Evolutionary conservation across 192 early-diverging fungal genomes (phyloP).

Genomic region (Coemansia sp.): DNA sequence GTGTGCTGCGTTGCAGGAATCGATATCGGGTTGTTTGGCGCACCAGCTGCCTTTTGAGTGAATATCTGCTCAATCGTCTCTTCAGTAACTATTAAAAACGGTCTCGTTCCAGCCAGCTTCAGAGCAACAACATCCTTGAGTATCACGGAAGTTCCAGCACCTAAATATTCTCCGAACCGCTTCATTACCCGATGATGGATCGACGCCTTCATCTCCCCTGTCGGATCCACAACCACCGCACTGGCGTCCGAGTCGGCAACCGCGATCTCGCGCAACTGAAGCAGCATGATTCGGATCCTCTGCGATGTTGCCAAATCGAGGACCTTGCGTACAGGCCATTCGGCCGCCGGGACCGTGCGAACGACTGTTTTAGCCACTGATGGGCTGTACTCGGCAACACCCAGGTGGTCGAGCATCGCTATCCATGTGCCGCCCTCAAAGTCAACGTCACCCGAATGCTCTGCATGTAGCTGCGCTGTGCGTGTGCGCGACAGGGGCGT

Average conservation of each 20-base stretch:
- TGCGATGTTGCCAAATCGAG: constrained; percentile 17
- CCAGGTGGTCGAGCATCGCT: constrained; percentile 40
- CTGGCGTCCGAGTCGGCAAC: constrained; percentile 33
- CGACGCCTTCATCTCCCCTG: constrained; percentile 47
- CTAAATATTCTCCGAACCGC: constrained; percentile 23
- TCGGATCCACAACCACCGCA: constrained; percentile 44
- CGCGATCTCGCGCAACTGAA: constrained; percentile 41
- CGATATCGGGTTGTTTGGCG: constrained; percentile 29
- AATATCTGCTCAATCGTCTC: constrained; percentile 46
- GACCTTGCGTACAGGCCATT: constrained; percentile 37
- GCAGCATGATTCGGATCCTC: constrained; percentile 36
- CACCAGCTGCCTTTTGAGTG: constrained; percentile 25
- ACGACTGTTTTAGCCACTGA: constrained; percentile 14
- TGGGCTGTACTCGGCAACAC: constrained; percentile 31
- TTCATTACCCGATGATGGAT: constrained; percentile 36
- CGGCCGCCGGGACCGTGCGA: constrained; percentile 7
- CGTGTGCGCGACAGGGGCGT: constrained; percentile 21
- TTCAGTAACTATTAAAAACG: constrained; percentile 40
- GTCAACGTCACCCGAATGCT: constrained; percentile 25
- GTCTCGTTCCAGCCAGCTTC: constrained; percentile 27
- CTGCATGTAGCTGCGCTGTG: constrained; percentile 10
- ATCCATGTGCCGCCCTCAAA: constrained; percentile 52
- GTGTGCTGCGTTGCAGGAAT: constrained; percentile 30
- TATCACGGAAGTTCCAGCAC: constrained; percentile 39
- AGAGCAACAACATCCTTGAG: constrained; percentile 38